Base-by-base conservation (phyloP, 1,139 yeast genomes). In the Nakaseomyces delphensis region DNA sequence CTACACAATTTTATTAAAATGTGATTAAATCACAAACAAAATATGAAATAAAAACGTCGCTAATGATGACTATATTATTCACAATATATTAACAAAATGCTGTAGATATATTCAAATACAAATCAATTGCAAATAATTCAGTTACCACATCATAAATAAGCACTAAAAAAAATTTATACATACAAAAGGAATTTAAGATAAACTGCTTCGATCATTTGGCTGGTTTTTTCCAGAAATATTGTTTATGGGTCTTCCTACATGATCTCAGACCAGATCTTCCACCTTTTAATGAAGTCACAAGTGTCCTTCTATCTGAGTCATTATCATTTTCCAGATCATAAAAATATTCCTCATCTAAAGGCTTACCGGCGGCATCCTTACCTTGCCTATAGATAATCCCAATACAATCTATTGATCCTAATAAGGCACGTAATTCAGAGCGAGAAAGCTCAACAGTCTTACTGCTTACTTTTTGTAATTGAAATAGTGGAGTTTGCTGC, bases 351-450 rank as follows among this genome's bases (percentile, higher is more conserved):
- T 86, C 95, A 52, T 89, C 96, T 50, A 91, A 69, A 4, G 86
- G 86, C 61, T 86, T 85, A 11, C 97, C 97, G 2, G 96, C 95
- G 3, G 97, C 96, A 64, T 91, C 97, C 61, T 86, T 89, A 41
- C 97, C 97, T 47, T 75, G 72, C 61, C 97, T 80, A 54, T 78
- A 75, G 49, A 91, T 87, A 9, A 83, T 80, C 11, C 97, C 97
- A 44, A 89, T 74, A 54, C 93, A 81, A 31, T 50, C 47, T 44
- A 61, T 52, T 30, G 54, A 44, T 39, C 60, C 52, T 49, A 65
- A 54, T 30, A 57, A 50, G 39, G 59, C 69, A 50, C 81, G 70
- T 27, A 76, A 63, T 55, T 78, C 78, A 30, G 59, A 62, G 46
- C 68, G 69, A 25, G 71, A 60, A 50, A 73, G 65, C 35, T 61